Percentiles rank a stretch among this genome's conserved stretches.
These are phyloP conservation scores for Fusarium sp. DNA, from an alignment of 2,329 filamentous ascomycete genomes.

Conservation along the genomic window DNA sequence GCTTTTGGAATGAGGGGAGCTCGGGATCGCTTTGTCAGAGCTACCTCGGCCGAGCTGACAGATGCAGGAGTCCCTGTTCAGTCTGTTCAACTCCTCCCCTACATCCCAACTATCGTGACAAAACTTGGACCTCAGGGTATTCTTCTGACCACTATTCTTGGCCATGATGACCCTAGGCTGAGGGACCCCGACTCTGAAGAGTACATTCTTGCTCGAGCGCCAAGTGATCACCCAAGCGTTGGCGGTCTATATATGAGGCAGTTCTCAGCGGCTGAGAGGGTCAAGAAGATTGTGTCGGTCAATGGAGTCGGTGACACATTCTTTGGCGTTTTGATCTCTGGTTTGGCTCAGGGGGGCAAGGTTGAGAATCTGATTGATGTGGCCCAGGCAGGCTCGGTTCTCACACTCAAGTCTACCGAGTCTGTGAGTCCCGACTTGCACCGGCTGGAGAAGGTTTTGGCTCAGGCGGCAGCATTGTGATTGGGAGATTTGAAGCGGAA, in stretches of 20 bases:
- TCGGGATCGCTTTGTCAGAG: constrained; percentile 75
- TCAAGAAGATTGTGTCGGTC: constrained; percentile 84
- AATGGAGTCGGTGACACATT: constrained; percentile 97
- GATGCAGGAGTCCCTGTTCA: constrained; percentile 87
- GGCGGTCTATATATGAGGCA: constrained; percentile 86
- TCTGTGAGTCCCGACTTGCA: constrained; percentile 74
- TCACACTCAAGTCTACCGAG: constrained; percentile 80
- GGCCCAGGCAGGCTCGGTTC: constrained; percentile 83
- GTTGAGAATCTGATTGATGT: constrained; percentile 76
- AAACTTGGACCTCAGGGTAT: constrained; percentile 85
- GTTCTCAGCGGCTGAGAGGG: constrained; percentile 74
- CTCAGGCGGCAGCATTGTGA: constrained; percentile 37
- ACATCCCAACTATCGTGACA: constrained; percentile 84
- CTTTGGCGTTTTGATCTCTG: constrained; percentile 84
- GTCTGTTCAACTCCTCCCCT: constrained; percentile 85
- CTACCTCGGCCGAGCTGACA: constrained; percentile 76
- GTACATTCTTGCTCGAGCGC: constrained; percentile 77
- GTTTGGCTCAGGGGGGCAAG: constrained; percentile 71
- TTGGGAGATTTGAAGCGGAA: not conserved
- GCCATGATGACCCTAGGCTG: constrained; percentile 75
- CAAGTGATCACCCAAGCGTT: constrained; percentile 62
- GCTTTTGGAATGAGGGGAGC: constrained; percentile 81
- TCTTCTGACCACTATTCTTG: constrained; percentile 78
- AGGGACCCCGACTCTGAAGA: constrained; percentile 69
- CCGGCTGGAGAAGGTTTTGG: constrained; percentile 56